phyloP scores from a whole-genome alignment of 371 early-diverging fungal genomes.

The Rhizopus delemar region DNA sequence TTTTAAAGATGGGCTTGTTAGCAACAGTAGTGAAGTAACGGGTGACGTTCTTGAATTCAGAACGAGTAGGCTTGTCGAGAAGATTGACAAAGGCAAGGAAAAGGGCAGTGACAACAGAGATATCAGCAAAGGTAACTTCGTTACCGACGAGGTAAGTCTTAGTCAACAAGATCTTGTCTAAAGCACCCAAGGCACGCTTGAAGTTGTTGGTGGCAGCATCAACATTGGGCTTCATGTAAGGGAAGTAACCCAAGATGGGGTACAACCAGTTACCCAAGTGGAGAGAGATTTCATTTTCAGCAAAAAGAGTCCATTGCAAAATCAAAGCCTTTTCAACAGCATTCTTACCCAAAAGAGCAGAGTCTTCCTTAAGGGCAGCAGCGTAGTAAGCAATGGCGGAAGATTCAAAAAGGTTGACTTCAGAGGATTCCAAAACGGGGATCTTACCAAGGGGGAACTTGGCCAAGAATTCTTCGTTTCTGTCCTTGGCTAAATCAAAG shows the following conservation, averaged over 20 bases:
- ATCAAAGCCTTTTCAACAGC: slow-evolving; percentile 75
- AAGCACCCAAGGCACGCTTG: slow-evolving; percentile 54
- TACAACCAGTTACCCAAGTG: slow-evolving; percentile 51
- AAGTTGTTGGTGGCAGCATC: slow-evolving; percentile 59
- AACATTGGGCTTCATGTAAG: slow-evolving; percentile 60
- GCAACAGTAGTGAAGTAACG: slow-evolving; percentile 85
- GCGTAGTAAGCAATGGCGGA: slow-evolving; percentile 89
- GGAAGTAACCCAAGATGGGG: slow-evolving; percentile 61
- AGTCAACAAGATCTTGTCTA: slow-evolving; percentile 64
- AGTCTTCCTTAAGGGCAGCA: slow-evolving; percentile 65
- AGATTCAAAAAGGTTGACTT: slow-evolving; percentile 76
- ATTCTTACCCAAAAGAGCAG: slow-evolving; percentile 64
- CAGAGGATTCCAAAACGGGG: slow-evolving; percentile 79
- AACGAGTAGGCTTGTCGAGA: slow-evolving; percentile 68
- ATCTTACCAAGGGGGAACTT: slow-evolving; percentile 85
- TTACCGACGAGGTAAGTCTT: slow-evolving; percentile 84
- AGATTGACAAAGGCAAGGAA: slow-evolving; percentile 45
- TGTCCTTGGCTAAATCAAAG: slow-evolving; percentile 67
- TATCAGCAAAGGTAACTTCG: slow-evolving; percentile 76
- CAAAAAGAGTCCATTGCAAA: slow-evolving; percentile 76
- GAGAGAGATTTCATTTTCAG: slow-evolving; percentile 59
- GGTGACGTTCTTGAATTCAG: slow-evolving; percentile 76
- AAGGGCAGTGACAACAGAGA: slow-evolving; percentile 59
- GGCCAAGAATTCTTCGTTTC: slow-evolving; percentile 72
- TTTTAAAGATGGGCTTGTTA: slow-evolving; percentile 78